phyloP scores from a whole-genome alignment of 768 basidiomycete species.

The Infundibulicybe gibba region DNA sequence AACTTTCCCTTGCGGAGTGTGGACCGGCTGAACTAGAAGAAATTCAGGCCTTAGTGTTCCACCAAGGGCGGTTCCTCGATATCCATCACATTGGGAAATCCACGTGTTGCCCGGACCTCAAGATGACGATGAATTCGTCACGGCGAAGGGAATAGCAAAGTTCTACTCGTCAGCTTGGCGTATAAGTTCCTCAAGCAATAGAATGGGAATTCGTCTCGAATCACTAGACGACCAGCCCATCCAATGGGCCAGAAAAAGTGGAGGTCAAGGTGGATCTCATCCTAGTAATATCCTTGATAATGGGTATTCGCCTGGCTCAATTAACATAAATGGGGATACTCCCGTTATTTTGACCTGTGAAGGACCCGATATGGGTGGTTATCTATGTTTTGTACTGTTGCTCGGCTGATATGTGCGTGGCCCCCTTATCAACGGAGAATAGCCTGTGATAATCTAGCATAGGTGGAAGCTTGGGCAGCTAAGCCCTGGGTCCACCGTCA shows the following conservation, averaged over 20 bases:
- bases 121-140: constrained; percentile 54
- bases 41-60: constrained; percentile 4
- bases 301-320: constrained; percentile 48
- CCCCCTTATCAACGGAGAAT: not conserved
- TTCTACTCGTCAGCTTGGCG: constrained; percentile 55
- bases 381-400: constrained; percentile 55
- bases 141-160: constrained; percentile 35
- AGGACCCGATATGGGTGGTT: constrained; percentile 63
- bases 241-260: constrained; percentile 49
- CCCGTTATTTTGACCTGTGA: constrained; percentile 63
- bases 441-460: not conserved
- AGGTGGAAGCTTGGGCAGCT: constrained; percentile 73
- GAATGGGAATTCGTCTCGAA: constrained; percentile 62
- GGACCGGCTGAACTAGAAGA: constrained; percentile 14
- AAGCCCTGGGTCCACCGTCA: constrained; percentile 49
- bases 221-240: constrained; percentile 27
- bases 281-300: constrained; percentile 67
- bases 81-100: constrained; percentile 47
- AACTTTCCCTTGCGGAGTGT: constrained; percentile 36
- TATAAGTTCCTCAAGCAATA: constrained; percentile 54
- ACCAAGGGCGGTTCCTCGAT: constrained; percentile 34
- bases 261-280: constrained; percentile 68
- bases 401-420: constrained; percentile 45
- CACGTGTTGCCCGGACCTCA: constrained; percentile 61
- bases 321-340: constrained; percentile 69